Conservation (phyloP, 805 yeast species). For the Metschnikowia hibisci region DNA sequence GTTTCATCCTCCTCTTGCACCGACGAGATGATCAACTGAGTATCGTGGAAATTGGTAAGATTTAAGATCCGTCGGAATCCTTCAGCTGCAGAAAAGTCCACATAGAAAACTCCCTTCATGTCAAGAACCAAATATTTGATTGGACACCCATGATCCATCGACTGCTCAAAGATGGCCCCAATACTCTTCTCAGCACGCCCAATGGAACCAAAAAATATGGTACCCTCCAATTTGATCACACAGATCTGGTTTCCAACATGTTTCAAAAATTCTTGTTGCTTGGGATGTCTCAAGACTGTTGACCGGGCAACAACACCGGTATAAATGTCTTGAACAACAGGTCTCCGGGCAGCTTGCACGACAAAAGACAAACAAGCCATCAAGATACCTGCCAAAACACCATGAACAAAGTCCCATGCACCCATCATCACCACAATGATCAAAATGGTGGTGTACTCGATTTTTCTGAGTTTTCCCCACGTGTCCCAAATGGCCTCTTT, state of each 20-base stretch:
- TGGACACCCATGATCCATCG: constrained; percentile 48
- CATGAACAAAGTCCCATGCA: constrained; percentile 88
- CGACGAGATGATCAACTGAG: constrained; percentile 75
- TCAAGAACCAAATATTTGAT: constrained; percentile 81
- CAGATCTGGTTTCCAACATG: constrained; percentile 90
- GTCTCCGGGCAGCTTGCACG: constrained; percentile 82
- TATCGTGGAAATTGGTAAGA: constrained; percentile 61
- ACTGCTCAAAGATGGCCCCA: constrained; percentile 59
- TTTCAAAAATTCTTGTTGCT: constrained; percentile 77
- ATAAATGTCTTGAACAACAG: constrained; percentile 76
- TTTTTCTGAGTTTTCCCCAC: constrained; percentile 62
- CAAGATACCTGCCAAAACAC: constrained; percentile 84
- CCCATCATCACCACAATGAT: constrained; percentile 95
- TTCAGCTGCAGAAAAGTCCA: constrained; percentile 95
- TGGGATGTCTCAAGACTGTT: constrained; percentile 86
- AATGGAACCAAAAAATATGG: constrained; percentile 91
- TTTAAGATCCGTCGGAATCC: constrained; percentile 86
- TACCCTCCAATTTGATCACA: constrained; percentile 81
- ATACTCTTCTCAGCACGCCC: constrained; percentile 83
- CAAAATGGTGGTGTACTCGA: constrained; percentile 81
- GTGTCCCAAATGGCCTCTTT: constrained; percentile 87
- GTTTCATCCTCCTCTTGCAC: constrained; percentile 64
- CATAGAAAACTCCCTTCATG: constrained; percentile 71
- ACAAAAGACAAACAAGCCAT: constrained; percentile 93
- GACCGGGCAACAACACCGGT: constrained; percentile 89